phyloP scores from a whole-genome alignment of 2,329 filamentous ascomycete genomes.

The Parastagonospora avenae region DNA sequence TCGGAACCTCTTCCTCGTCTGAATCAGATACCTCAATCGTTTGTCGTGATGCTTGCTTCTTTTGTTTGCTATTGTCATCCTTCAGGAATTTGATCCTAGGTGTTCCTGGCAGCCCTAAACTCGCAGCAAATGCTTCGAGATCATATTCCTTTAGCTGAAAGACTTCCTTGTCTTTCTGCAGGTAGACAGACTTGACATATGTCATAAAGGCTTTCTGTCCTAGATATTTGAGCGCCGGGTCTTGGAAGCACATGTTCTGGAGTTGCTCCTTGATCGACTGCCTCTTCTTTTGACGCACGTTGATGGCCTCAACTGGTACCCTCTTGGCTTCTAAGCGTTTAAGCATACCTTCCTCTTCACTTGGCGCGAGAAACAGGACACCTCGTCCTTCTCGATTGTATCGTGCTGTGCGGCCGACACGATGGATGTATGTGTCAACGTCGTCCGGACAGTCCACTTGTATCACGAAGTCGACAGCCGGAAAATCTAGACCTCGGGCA shows the following conservation, averaged over 20 bases:
- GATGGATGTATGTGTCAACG: slow-evolving; percentile 95
- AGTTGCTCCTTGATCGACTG: slow-evolving; percentile 81
- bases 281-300: slow-evolving; percentile 87
- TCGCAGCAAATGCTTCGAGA: slow-evolving; percentile 82
- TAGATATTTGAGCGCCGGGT: slow-evolving; percentile 90
- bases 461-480: slow-evolving; percentile 97
- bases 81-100: slow-evolving; percentile 94
- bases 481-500: slow-evolving; percentile 92
- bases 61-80: slow-evolving; percentile 81
- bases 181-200: slow-evolving; percentile 81
- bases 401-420: slow-evolving; percentile 91
- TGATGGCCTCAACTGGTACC: slow-evolving; percentile 84
- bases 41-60: slow-evolving; percentile 83
- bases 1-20: slow-evolving; percentile 61
- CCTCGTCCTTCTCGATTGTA: slow-evolving; percentile 88
- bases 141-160: slow-evolving; percentile 85
- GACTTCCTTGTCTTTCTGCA: slow-evolving; percentile 90
- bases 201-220: slow-evolving; percentile 95
- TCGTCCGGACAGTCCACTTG: slow-evolving; percentile 97
- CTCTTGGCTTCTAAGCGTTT: slow-evolving; percentile 85
- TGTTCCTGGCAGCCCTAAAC: slow-evolving; percentile 85
- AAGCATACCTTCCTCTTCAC: slow-evolving; percentile 90
- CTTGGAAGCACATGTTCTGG: slow-evolving; percentile 95
- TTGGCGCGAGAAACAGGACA: slow-evolving; percentile 89
- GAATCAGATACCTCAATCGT: slow-evolving; percentile 64